A percentile compares a stretch with the other conserved stretches of the same genome.
Conservation (phyloP, 129 eudicot species). For the Helianthus annuus region HanXRQr2.0-SUNRISE NC_035436.2:179232495-179232994, state of each 20-base stretch:
- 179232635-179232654: constrained; percentile 52
- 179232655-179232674: constrained; percentile 74
- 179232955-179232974: neutral
- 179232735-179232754: constrained; percentile 70
- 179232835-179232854: neutral
- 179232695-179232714: constrained; percentile 67
- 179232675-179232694: constrained; percentile 63
- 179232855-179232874: neutral
- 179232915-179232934: neutral
- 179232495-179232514: too few species aligned
- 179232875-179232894: neutral
- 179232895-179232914: neutral
- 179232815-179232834: neutral
- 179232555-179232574: constrained; percentile 43
- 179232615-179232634: constrained; percentile 13
- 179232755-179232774: constrained; percentile 43
- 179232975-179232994: neutral
- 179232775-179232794: neutral
- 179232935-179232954: neutral
- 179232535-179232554: too few species aligned
- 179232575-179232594: constrained; percentile 10
- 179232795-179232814: neutral
- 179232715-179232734: constrained; percentile 81
- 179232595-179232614: neutral
- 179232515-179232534: too few species aligned